Conservation (phyloP, 139 green algal genomes). For the Chlorella sp. region DNA sequence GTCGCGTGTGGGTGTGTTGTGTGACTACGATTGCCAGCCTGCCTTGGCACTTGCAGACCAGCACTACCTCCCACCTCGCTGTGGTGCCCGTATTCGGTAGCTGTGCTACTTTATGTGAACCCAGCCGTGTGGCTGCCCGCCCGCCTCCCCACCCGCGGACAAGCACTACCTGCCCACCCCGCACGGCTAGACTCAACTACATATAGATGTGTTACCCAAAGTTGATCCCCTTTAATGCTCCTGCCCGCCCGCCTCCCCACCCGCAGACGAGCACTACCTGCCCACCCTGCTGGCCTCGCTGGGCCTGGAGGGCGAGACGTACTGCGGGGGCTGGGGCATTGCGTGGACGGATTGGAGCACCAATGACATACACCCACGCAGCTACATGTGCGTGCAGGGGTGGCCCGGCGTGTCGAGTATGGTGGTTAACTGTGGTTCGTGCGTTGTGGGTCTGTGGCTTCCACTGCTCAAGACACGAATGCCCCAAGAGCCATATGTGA, state of each 20-base stretch:
- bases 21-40: too few relatives aligned
- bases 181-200: neutral
- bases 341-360: constrained; percentile 20
- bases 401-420: too few relatives aligned
- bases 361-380: neutral
- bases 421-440: too few relatives aligned
- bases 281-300: constrained; percentile 38
- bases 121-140: too few relatives aligned
- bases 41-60: too few relatives aligned
- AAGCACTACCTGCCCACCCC: constrained; percentile 36
- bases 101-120: too few relatives aligned
- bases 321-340: constrained; percentile 30
- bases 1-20: too few relatives aligned
- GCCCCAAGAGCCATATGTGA: constrained; percentile 1
- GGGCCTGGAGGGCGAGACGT: constrained; percentile 35
- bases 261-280: constrained; percentile 41
- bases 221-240: neutral
- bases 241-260: neutral
- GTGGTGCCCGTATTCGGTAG: too few relatives aligned
- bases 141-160: too few relatives aligned
- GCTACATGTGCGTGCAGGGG: neutral
- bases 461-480: too few relatives aligned
- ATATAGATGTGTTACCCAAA: too few relatives aligned
- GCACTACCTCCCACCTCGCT: neutral
- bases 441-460: too few relatives aligned